Evolutionary conservation across 2,329 filamentous ascomycete genomes (phyloP).

Genomic region (Colletotrichum orbiculare): DNA sequence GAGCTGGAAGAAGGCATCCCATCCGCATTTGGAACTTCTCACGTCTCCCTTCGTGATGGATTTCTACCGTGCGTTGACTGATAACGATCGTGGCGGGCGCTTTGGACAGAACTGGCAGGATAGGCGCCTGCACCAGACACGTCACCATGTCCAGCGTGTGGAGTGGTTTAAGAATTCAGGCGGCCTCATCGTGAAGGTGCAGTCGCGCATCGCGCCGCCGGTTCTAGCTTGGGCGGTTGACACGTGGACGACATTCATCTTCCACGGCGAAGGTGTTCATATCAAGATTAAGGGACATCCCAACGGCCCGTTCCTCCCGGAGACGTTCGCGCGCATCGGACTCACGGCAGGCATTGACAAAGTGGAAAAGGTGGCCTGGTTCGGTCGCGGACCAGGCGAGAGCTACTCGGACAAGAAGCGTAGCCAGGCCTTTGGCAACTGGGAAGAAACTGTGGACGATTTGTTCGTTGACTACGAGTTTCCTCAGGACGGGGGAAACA

Average conservation of each 20-base stretch:
- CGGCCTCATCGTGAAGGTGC: slow-evolving; percentile 55
- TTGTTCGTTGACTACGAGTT: slow-evolving; percentile 73
- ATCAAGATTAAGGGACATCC: slow-evolving; percentile 62
- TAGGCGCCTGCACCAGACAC: slow-evolving; percentile 57
- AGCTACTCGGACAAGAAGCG: slow-evolving; percentile 74
- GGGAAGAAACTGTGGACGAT: slow-evolving; percentile 57
- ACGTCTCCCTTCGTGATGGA: slow-evolving; percentile 58
- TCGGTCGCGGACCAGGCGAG: slow-evolving; percentile 74
- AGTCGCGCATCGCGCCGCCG: slow-evolving; percentile 69
- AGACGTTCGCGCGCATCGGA: slow-evolving; percentile 72
- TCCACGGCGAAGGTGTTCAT: slow-evolving; percentile 59
- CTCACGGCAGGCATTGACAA: slow-evolving; percentile 59
- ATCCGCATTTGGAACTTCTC: slow-evolving; percentile 52
- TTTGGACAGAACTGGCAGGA: slow-evolving; percentile 69
- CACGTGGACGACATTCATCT: slow-evolving; percentile 63
- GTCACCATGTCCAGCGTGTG: slow-evolving; percentile 52
- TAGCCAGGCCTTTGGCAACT: slow-evolving; percentile 68
- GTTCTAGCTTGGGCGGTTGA: slow-evolving; percentile 71
- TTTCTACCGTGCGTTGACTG: slow-evolving; percentile 74
- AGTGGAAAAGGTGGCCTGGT: slow-evolving; percentile 65
- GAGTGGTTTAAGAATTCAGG: slow-evolving; percentile 46
- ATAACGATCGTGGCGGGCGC: slow-evolving; percentile 69
- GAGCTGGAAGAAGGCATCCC: slow-evolving; percentile 51
- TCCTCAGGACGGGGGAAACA: slow-evolving; percentile 75
- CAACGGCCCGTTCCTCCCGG: slow-evolving; percentile 60